A percentile compares a stretch with the other conserved stretches of the same genome.
Evolutionary conservation across 208 protist genomes (phyloP).

Genomic region (Chromosphaera perkinsii): DNA sequence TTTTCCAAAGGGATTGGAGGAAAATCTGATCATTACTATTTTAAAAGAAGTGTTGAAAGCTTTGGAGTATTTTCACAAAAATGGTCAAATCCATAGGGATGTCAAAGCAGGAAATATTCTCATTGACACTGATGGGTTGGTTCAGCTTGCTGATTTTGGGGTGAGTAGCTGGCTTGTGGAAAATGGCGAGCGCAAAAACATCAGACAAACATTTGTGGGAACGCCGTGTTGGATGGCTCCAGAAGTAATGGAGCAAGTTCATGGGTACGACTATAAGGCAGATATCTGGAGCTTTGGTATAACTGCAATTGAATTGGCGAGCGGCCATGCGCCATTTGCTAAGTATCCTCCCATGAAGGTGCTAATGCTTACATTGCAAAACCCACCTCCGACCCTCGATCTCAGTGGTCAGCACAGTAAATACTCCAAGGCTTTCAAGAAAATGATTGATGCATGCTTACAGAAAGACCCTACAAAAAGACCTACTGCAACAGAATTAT

Average conservation of each 20-base stretch:
- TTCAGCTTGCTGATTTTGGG: conserved; percentile 44
- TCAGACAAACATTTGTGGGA: conserved; percentile 40
- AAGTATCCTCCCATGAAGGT: conserved; percentile 37
- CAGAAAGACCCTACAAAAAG: conserved; percentile 39
- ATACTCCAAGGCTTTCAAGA: conserved; percentile 39
- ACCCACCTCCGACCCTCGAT: conserved; percentile 31
- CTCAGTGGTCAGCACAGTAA: conserved; percentile 14
- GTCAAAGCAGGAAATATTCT: conserved; percentile 40
- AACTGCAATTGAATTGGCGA: conserved; percentile 47
- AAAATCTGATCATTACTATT: conserved; percentile 33
- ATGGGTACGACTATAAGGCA: conserved; percentile 42
- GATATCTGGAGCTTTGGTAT: conserved; percentile 53
- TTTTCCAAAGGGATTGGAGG: conserved; percentile 26
- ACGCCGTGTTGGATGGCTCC: conserved; percentile 46
- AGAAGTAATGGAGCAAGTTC: conserved; percentile 41
- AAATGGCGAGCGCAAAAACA: conserved; percentile 2
- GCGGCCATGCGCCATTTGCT: conserved; percentile 30
- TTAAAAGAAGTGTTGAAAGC: conserved; percentile 38
- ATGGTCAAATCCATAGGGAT: conserved; percentile 39
- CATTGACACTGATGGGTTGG: conserved; percentile 25
- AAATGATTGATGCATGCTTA: conserved; percentile 39
- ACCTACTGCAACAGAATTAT: conserved; percentile 34
- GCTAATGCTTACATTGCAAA: conserved; percentile 33
- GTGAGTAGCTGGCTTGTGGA: conserved; percentile 19
- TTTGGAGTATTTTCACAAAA: conserved; percentile 43